Evolutionary conservation across 495 filamentous ascomycete genomes (phyloP), one percentile per base, ranked within the genome.

Genomic region (Clohesyomyces aquaticus): DNA sequence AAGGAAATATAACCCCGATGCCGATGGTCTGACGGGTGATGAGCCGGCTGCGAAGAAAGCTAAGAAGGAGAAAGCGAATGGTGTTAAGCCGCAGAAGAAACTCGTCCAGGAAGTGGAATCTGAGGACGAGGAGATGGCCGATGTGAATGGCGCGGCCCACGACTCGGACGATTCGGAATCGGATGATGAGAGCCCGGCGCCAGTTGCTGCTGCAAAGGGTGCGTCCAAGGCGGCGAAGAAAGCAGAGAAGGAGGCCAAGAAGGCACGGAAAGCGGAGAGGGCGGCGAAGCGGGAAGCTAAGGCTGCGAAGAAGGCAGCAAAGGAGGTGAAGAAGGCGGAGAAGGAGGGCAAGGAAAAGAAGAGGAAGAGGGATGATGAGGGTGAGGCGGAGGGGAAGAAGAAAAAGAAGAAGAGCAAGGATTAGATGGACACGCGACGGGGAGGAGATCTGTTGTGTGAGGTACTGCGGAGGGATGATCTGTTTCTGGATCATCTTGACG

Each of bases 1-100:
- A n/a, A 84, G 92, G 70, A 95, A 93, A 76, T 98, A 98, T 80
- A 98, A 98, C 75, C 79, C 85, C 26, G 94, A 97, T 77, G 94
- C 91, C 49, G 94, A 98, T 77, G 92, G 93, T 21, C 72, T 96
- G 48, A 79, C 82, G 53, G 84, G 84, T 8, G 87, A 93, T 69
- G 89, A 89, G 63, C 80, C 82, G 19, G 80, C 86, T 43, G 81
- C 85, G 26, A 63, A 62, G 55, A 69, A 68, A 51, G 78, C 42
- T 56, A 69, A 64, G 65, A 71, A 51, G 47, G 59, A 41, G 19
- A 50, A 45, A 8, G 58, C 32, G 10, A 69, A 61, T 63, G 65
- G 56, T 16, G 47, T 29, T 1, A 32, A 51, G 19, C 54, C 55
- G 9, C 57, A 63, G 35, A 62, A 63, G 28, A 23, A 23, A 21